phyloP scores from a whole-genome alignment of 768 basidiomycete genomes.

The Rhodotorula taiwanensis region DNA sequence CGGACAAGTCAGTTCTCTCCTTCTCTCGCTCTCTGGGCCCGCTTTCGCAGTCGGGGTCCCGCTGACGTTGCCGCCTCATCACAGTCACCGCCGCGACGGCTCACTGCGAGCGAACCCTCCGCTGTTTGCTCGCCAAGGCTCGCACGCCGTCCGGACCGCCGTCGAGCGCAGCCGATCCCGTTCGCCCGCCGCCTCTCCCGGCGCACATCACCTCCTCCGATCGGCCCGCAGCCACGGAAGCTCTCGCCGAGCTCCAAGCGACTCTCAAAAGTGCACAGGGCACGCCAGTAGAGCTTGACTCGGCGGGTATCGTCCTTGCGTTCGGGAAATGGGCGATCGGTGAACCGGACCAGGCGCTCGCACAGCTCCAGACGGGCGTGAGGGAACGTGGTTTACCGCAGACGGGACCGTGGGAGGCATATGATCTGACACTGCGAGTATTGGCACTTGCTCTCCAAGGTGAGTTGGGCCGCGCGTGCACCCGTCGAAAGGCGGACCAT shows the following conservation, averaged over 20 bases:
- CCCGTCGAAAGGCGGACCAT: too few relatives aligned
- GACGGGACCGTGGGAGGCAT: conserved; percentile 4
- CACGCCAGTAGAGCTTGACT: neutral
- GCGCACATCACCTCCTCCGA: neutral
- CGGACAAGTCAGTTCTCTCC: conserved; percentile 7
- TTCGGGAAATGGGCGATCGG: conserved; percentile 8
- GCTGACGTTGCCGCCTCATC: neutral
- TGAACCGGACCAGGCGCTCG: neutral
- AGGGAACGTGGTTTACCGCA: neutral
- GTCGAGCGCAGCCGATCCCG: neutral
- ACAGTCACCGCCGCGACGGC: conserved; percentile 25
- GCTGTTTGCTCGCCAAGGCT: conserved; percentile 4
- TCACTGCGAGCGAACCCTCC: conserved; percentile 6
- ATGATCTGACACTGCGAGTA: conserved; percentile 24
- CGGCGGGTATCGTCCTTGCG: conserved; percentile 12
- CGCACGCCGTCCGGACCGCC: neutral
- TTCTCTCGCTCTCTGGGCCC: neutral
- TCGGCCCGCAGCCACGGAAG: neutral
- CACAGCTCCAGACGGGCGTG: neutral
- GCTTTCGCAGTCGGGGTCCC: neutral
- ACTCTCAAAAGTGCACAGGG: neutral
- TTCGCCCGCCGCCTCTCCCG: neutral
- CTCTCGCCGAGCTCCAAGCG: conserved; percentile 2
- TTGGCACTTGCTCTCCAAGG: conserved; percentile 10
- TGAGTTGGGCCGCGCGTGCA: too few relatives aligned